Base-by-base conservation (phyloP, 2,329 filamentous ascomycete species). In the Coniella vitis region DNA sequence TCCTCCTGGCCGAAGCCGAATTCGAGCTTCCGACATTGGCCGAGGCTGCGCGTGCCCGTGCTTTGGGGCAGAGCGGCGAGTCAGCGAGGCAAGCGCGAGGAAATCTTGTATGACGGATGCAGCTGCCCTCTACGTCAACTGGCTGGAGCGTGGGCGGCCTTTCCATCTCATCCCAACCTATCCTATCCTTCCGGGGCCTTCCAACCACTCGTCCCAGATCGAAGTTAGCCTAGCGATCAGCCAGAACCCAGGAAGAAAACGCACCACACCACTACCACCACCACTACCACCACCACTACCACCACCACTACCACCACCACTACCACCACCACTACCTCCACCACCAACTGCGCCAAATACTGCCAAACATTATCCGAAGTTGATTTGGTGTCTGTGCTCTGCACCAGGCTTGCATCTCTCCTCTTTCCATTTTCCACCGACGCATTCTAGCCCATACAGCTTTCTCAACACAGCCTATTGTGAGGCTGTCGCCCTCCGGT, bases 1-100 rank as follows among this genome's bases (percentile, higher is more conserved):
- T 44, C 41, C 38, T 42, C 25, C 17, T n/a, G 17, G 32, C 45
- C 42, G 40, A 38, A 29, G 41, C 41, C 47, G 41, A 49, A 39
- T 40, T 45, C 10, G 17, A 16, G 14, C 9, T 49, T 49, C 41
- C 47, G 47, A 39, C 40, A 49, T 49, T 49, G 47, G 47, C 47
- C 47, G 47, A 29, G 25, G 25, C 25, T 29, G 10, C 25, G 25
- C 5, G 5, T 10, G 25, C 25, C 10, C n/a, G n/a, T 29, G 25
- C 25, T 29, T 29, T n/a, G n/a, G n/a, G n/a, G n/a, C n/a, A 48
- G 38, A 38, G n/a, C n/a, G 38, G 31, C 17, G 22, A 16, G 25
- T 16, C 29, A 41, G 16, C 39, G 13, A 40, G 20, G n/a, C 31
- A 29, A 20, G 17, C 34, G 39, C 25, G 14, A 22, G 19, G n/a